Evolutionary conservation across 768 basidiomycete species (phyloP).

Genomic region (Lactarius trivialis): DNA sequence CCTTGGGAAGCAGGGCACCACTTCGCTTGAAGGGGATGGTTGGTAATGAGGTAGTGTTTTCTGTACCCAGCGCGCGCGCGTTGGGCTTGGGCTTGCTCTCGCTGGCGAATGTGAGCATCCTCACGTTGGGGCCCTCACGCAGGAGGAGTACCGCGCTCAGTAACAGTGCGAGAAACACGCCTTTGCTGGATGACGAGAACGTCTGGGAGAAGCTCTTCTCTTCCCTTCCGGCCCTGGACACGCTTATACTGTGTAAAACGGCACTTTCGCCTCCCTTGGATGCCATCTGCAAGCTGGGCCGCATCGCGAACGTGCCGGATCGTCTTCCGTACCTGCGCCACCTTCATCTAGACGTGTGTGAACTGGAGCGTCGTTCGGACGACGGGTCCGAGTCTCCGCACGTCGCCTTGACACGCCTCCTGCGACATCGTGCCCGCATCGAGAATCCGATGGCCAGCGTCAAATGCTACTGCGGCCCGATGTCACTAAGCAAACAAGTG

Average conservation of each 20-base stretch:
- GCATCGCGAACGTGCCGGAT: slow-evolving; percentile 9
- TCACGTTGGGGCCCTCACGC: not conserved
- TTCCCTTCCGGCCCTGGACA: not conserved
- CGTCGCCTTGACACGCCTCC: not conserved
- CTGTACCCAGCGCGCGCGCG: not conserved
- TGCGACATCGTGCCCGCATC: slow-evolving; percentile 2
- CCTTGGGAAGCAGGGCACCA: not conserved
- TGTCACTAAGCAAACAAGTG: not conserved
- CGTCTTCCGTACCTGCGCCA: slow-evolving; percentile 2
- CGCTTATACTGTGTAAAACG: not conserved
- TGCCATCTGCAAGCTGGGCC: not conserved
- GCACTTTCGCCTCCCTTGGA: not conserved
- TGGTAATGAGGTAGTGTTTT: not conserved
- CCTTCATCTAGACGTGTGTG: not conserved
- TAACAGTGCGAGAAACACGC: not conserved
- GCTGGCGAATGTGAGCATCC: not conserved
- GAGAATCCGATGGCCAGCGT: not conserved
- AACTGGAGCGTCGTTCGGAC: not conserved
- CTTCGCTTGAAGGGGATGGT: slow-evolving; percentile 1
- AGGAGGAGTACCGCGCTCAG: not conserved
- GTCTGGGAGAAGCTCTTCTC: not conserved
- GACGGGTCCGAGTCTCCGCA: not conserved
- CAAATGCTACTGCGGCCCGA: slow-evolving; percentile 11
- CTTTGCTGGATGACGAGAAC: not conserved
- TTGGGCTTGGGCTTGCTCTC: not conserved